Conservation (phyloP, 208 protist species). For the Wallacemonas sp. region DNA sequence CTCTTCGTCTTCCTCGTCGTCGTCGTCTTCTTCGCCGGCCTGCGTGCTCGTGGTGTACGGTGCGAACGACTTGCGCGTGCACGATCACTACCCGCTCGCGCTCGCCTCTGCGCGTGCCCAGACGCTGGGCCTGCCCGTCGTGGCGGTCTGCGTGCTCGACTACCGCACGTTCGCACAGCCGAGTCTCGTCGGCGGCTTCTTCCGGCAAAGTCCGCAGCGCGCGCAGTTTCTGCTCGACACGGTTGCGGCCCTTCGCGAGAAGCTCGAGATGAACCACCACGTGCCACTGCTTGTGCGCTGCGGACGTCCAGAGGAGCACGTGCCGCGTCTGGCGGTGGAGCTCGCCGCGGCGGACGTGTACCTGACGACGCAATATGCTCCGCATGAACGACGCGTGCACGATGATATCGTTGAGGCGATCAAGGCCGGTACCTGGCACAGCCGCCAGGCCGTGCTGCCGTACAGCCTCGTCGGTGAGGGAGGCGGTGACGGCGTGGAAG, state of each 20-base stretch:
- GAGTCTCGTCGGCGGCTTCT: slow-evolving; percentile 79
- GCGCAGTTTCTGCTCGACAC: slow-evolving; percentile 79
- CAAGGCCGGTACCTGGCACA: slow-evolving; percentile 46
- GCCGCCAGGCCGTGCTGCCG: slow-evolving; percentile 24
- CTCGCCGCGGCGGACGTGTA: slow-evolving; percentile 75
- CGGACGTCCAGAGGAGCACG: slow-evolving; percentile 82
- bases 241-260: slow-evolving; percentile 60
- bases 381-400: slow-evolving; percentile 81
- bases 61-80: slow-evolving; percentile 82
- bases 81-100: slow-evolving; percentile 86
- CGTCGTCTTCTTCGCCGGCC: background rate
- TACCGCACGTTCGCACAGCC: slow-evolving; percentile 88
- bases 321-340: slow-evolving; percentile 78
- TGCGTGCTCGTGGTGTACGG: slow-evolving; percentile 83
- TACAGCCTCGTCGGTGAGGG: slow-evolving; percentile 15
- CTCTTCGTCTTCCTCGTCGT: background rate
- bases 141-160: slow-evolving; percentile 80
- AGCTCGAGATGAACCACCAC: slow-evolving; percentile 47
- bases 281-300: slow-evolving; percentile 82
- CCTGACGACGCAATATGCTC: slow-evolving; percentile 87
- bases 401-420: slow-evolving; percentile 44
- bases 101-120: slow-evolving; percentile 67
- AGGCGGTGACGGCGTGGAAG: slow-evolving; percentile 13
- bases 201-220: slow-evolving; percentile 77
- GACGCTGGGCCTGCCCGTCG: slow-evolving; percentile 44